Percentiles rank a stretch among this genome's conserved stretches.
These are phyloP conservation scores for Dothideomycetes sp. DNA, from an alignment of 2,329 filamentous ascomycete genomes.

Conservation along the genomic window DNA sequence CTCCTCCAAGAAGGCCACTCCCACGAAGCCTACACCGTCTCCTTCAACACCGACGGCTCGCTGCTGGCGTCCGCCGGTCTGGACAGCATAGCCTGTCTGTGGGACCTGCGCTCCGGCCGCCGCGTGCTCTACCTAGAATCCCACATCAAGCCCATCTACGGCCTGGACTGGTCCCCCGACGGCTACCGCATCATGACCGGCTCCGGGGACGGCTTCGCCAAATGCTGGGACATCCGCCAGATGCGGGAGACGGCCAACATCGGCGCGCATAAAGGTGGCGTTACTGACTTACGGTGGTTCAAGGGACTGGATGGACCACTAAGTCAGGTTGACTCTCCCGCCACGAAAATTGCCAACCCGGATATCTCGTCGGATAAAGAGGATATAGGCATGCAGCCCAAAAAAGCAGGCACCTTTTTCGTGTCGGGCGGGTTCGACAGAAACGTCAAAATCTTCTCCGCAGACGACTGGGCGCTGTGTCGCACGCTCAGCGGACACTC, in stretches of 20 bases:
- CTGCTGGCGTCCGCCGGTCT: constrained; percentile 84
- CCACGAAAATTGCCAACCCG: not conserved
- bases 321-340: not conserved
- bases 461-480: constrained; percentile 86
- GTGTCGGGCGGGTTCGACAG: constrained; percentile 87
- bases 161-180: constrained; percentile 83
- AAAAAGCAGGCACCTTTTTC: constrained; percentile 85
- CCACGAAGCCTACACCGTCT: constrained; percentile 79
- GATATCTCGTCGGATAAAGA: not conserved
- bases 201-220: constrained; percentile 88
- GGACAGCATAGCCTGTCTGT: constrained; percentile 89
- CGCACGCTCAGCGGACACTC: constrained; percentile 85
- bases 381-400: constrained; percentile 39
- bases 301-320: constrained; percentile 71
- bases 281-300: constrained; percentile 89
- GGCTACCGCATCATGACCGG: constrained; percentile 88
- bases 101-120: constrained; percentile 85
- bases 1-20: constrained; percentile 90
- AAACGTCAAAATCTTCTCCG: constrained; percentile 90
- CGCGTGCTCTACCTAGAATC: constrained; percentile 94
- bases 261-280: constrained; percentile 81
- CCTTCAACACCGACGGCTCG: constrained; percentile 85
- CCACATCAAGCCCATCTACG: constrained; percentile 88
- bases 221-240: constrained; percentile 94
- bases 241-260: constrained; percentile 75